Conservation (phyloP, 805 yeast genomes). For the Lipomyces anomalus region DNA sequence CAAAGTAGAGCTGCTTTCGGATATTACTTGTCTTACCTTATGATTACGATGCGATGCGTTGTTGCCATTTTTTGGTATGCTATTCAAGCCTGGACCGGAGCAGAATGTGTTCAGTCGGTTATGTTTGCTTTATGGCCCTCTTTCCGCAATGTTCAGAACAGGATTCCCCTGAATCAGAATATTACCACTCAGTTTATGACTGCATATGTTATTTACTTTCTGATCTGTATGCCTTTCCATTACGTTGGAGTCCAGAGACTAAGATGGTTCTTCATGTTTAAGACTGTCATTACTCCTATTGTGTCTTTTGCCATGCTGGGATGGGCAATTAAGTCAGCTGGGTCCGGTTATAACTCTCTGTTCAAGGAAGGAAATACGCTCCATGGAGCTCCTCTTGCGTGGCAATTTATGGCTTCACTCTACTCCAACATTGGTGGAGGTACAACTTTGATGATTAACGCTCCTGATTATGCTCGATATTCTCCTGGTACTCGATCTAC, state of each 20-base stretch:
- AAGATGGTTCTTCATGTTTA: conserved; percentile 76
- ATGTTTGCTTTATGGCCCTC: conserved; percentile 61
- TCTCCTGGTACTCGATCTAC: conserved; percentile 43
- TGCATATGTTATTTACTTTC: conserved; percentile 75
- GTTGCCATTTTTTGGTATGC: conserved; percentile 85
- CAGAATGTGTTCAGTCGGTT: conserved; percentile 73
- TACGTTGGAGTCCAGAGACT: conserved; percentile 77
- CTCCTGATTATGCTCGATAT: conserved; percentile 86
- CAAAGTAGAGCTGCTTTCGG: conserved; percentile 76
- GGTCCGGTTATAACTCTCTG: conserved; percentile 30
- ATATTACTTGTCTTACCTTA: conserved; percentile 75
- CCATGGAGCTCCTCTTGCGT: conserved; percentile 55
- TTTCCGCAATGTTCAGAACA: conserved; percentile 38
- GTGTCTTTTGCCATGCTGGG: conserved; percentile 77
- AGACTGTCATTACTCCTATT: conserved; percentile 68
- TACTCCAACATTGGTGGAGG: too few species aligned
- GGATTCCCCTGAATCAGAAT: conserved; percentile 3
- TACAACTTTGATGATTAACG: conserved; percentile 81
- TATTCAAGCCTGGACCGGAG: conserved; percentile 78
- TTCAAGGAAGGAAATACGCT: conserved; percentile 56
- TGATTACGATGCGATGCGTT: conserved; percentile 71
- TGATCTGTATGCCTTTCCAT: conserved; percentile 68
- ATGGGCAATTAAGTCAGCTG: conserved; percentile 53
- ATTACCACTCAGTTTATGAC: conserved; percentile 48
- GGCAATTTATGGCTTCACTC: too few species aligned